Percentiles rank a stretch among this genome's conserved stretches.
Evolutionary conservation across 306 rosid species (phyloP).

Genomic region (Vicia villosa): DNA sequence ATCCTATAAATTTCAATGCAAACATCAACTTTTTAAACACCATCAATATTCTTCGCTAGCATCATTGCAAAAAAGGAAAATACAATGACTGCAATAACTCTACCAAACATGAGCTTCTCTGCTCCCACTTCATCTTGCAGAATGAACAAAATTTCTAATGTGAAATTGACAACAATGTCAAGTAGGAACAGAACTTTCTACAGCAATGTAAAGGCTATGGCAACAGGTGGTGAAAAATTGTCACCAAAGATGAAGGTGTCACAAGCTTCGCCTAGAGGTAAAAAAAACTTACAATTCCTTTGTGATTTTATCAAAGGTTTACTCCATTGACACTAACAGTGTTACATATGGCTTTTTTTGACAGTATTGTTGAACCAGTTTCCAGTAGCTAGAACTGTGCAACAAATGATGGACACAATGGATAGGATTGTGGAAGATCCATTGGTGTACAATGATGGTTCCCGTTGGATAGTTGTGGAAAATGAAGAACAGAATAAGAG

Average conservation of each 20-base stretch:
- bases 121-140: slow-evolving; percentile 31
- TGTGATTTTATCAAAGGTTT: not conserved
- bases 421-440: slow-evolving; percentile 45
- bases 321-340: slow-evolving; percentile 3
- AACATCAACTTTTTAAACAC: not conserved
- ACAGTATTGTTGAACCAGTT: slow-evolving; percentile 37
- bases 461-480: slow-evolving; percentile 34
- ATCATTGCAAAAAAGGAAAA: not conserved
- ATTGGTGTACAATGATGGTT: slow-evolving; percentile 15
- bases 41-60: not conserved
- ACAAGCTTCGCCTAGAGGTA: slow-evolving; percentile 42
- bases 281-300: not conserved
- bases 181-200: slow-evolving; percentile 1
- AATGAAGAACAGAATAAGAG: slow-evolving; percentile 31
- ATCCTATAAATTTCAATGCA: slow-evolving; percentile 37
- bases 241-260: slow-evolving; percentile 29
- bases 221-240: slow-evolving; percentile 13
- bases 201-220: slow-evolving; percentile 33
- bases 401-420: slow-evolving; percentile 49
- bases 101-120: slow-evolving; percentile 29
- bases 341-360: slow-evolving; percentile 1
- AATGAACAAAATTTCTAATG: slow-evolving; percentile 22
- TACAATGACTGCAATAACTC: slow-evolving; percentile 35
- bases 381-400: slow-evolving; percentile 43
- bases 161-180: slow-evolving; percentile 22